Evolutionary conservation across 2,329 filamentous ascomycete species (phyloP).

Genomic region (Cordyceps cicadae): DNA sequence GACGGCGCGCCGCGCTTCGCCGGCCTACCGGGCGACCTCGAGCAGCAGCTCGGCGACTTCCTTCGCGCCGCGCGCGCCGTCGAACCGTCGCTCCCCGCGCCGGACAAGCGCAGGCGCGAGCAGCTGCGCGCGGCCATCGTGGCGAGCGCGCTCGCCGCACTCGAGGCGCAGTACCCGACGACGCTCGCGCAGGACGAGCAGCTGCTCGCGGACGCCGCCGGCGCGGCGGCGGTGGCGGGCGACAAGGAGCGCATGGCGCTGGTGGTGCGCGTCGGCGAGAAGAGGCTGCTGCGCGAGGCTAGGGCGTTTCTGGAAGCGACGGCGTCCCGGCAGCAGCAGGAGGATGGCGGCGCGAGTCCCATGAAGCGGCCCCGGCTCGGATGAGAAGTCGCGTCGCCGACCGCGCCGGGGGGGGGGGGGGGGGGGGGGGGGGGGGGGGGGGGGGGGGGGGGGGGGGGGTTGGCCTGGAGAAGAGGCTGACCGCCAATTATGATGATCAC

Average conservation of each 20-base stretch:
- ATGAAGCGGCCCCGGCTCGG: background rate
- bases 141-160: constrained; percentile 27
- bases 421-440: no score
- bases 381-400: background rate
- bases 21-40: constrained; percentile 29
- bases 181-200: constrained; percentile 31
- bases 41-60: constrained; percentile 41
- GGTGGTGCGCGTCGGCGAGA: constrained; percentile 63
- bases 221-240: constrained; percentile 17
- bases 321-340: constrained; percentile 18
- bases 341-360: constrained; percentile 25
- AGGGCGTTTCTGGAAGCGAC: constrained; percentile 27
- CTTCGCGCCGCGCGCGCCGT: constrained; percentile 42
- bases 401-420: no score
- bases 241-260: constrained; percentile 51
- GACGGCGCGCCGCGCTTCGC: background rate
- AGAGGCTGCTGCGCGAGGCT: constrained; percentile 53
- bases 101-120: constrained; percentile 43
- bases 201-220: constrained; percentile 23
- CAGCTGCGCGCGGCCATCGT: constrained; percentile 36
- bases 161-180: constrained; percentile 36
- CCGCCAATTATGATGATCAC: background rate
- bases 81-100: constrained; percentile 29
- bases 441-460: no score
- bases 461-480: background rate